phyloP scores from a whole-genome alignment of 164 flowering plant genomes.

The Stephania japonica region DNA sequence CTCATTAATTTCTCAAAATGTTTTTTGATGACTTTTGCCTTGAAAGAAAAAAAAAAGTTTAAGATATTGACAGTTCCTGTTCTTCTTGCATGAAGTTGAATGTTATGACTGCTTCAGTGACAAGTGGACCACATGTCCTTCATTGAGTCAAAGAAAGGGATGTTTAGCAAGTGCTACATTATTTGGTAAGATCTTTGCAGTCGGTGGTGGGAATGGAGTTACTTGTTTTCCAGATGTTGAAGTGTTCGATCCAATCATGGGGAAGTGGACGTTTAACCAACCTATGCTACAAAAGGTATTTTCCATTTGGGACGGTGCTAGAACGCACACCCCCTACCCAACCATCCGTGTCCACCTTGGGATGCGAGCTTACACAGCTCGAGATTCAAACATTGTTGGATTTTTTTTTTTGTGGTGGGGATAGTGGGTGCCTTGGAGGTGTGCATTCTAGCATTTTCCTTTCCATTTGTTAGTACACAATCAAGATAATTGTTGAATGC shows the following conservation, averaged over 20 bases:
- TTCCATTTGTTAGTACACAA: not conserved
- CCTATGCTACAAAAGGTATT: slow-evolving; percentile 78
- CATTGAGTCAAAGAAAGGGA: slow-evolving; percentile 52
- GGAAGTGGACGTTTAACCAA: slow-evolving; percentile 54
- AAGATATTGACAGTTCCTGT: not conserved
- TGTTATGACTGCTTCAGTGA: slow-evolving; percentile 40
- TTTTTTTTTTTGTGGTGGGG: too few relatives aligned
- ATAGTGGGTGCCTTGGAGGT: too few relatives aligned
- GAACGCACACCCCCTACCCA: too few relatives aligned
- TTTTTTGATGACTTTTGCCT: not conserved
- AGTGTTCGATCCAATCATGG: slow-evolving; percentile 67
- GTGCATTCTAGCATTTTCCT: too few relatives aligned
- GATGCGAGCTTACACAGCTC: too few relatives aligned
- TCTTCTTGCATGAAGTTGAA: slow-evolving; percentile 49
- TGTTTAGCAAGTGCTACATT: slow-evolving; percentile 57
- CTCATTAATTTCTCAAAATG: slow-evolving; percentile 7
- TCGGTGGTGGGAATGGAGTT: slow-evolving; percentile 85
- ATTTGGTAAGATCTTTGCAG: slow-evolving; percentile 54
- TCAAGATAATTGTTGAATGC: too few relatives aligned
- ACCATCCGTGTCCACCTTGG: too few relatives aligned
- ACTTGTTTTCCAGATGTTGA: slow-evolving; percentile 67
- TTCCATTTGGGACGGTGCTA: too few relatives aligned
- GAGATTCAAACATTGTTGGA: too few relatives aligned
- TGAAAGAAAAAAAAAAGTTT: not conserved
- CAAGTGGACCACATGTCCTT: slow-evolving; percentile 52